Conservation (phyloP, 352 stramenopile genomes). For the Pythium sp. region DNA sequence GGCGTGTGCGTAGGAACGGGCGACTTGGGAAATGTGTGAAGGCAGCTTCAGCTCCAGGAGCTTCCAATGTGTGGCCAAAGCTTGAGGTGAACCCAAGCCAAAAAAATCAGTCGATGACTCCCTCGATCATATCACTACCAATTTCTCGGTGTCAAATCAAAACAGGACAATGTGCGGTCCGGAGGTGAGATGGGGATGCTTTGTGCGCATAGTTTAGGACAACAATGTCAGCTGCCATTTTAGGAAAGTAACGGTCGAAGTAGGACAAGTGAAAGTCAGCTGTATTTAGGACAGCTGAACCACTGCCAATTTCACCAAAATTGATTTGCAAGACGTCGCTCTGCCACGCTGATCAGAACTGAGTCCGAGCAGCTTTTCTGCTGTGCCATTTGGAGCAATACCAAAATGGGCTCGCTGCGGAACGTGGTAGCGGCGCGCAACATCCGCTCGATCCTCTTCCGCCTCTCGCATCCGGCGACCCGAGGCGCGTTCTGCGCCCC, state of each 20-base stretch:
- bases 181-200: background rate
- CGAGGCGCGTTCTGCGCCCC: background rate
- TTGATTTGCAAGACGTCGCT: too few species aligned
- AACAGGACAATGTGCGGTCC: background rate
- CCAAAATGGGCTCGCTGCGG: conserved; percentile 8
- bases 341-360: too few species aligned
- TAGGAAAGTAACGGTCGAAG: background rate
- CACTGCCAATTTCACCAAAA: too few species aligned
- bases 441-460: conserved; percentile 49
- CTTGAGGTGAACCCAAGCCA: background rate
- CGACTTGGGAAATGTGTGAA: conserved; percentile 10
- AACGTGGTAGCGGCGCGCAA: conserved; percentile 35
- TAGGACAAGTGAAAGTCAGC: too few species aligned
- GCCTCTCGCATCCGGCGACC: conserved; percentile 23
- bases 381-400: background rate
- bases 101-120: background rate
- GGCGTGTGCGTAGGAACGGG: background rate
- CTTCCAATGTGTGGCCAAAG: background rate
- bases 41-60: background rate
- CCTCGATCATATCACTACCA: background rate
- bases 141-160: background rate
- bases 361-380: too few species aligned
- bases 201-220: background rate
- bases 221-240: background rate
- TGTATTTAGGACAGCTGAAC: too few species aligned